A percentile compares a stretch with the other conserved stretches of the same genome.
phyloP scores from a whole-genome alignment of 345 rosid species.

The Draba incana region DNA sequence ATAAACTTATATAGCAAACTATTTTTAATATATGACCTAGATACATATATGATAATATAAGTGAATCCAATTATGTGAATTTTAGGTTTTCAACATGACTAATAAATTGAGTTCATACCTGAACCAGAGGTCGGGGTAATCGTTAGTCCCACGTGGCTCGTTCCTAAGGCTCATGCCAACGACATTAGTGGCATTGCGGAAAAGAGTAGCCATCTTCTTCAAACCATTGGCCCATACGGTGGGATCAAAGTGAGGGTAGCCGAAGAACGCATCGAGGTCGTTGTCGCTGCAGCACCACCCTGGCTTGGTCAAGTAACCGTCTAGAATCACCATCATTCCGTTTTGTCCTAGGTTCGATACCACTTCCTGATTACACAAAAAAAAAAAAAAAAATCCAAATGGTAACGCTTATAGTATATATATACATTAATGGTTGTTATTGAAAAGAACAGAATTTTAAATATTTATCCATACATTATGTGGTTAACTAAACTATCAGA shows the following conservation, averaged over 20 bases:
- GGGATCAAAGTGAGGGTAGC: conserved; percentile 71
- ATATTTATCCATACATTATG: too few species aligned
- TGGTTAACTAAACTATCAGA: too few species aligned
- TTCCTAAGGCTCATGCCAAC: conserved; percentile 87
- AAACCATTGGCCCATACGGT: conserved; percentile 67
- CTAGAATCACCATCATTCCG: conserved; percentile 75
- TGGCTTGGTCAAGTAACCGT: conserved; percentile 81
- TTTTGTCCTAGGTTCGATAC: conserved; percentile 65
- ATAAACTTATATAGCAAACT: too few species aligned
- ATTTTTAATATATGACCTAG: too few species aligned
- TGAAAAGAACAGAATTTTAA: too few species aligned
- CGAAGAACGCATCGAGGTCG: conserved; percentile 88
- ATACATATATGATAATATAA: too few species aligned
- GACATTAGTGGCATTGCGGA: conserved; percentile 57
- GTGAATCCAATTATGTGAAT: too few species aligned
- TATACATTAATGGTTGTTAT: too few species aligned
- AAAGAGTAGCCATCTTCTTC: conserved; percentile 65
- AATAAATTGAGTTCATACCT: conserved; percentile 43
- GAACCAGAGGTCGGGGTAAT: conserved; percentile 75
- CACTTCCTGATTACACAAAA: conserved; percentile 54
- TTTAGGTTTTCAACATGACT: too few species aligned
- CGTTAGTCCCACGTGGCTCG: conserved; percentile 77
- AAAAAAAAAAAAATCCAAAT: too few species aligned
- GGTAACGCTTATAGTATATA: too few species aligned
- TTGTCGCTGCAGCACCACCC: conserved; percentile 84